Evolutionary conservation across 2,329 filamentous ascomycete species (phyloP).

Genomic region (Microsporum ferrugineum): DNA sequence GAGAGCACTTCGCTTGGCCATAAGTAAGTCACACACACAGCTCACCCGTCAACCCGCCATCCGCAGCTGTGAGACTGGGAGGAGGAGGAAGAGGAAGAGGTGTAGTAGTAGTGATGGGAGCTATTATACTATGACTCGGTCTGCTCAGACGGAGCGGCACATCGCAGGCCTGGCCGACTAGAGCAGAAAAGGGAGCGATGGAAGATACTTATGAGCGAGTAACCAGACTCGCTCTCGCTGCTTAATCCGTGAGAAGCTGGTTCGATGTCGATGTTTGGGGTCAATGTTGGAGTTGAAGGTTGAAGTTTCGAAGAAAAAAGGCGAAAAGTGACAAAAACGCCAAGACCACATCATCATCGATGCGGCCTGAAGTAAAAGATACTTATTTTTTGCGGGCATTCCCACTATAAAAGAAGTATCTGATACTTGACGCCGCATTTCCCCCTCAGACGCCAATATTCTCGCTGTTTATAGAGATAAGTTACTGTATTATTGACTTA

Average conservation of each 20-base stretch:
- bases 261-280: not conserved
- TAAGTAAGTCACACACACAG: slow-evolving; percentile 28
- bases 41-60: slow-evolving; percentile 33
- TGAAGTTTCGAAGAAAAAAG: not conserved
- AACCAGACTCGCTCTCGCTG: not conserved
- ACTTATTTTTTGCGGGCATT: not conserved
- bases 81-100: slow-evolving; percentile 2
- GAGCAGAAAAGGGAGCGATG: not conserved
- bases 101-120: not conserved
- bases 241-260: not conserved
- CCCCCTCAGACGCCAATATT: no score
- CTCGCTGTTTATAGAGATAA: no score
- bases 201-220: not conserved
- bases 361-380: not conserved
- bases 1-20: slow-evolving; percentile 38
- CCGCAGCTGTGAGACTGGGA: slow-evolving; percentile 21
- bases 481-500: no score
- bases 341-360: not conserved
- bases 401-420: not conserved
- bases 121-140: no score
- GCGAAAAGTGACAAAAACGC: not conserved
- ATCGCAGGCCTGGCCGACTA: not conserved
- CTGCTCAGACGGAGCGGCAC: not conserved
- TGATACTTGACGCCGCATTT: not conserved
- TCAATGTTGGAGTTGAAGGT: not conserved